Base-by-base conservation (phyloP, 2,329 filamentous ascomycete species). In the Hortaea werneckii region DNA sequence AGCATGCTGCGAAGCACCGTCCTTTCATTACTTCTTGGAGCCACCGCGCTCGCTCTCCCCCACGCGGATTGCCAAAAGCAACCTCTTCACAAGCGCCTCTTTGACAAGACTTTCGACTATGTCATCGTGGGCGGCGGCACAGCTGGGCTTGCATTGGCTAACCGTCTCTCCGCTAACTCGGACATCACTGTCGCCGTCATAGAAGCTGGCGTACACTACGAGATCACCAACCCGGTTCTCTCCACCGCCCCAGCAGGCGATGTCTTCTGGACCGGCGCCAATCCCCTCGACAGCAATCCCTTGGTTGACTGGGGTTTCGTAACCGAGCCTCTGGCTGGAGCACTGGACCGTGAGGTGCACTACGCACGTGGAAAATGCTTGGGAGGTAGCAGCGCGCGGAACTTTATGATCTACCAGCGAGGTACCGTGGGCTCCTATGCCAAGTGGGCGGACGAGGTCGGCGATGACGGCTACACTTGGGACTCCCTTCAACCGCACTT, bases 391-490 rank as follows among this genome's bases (percentile, higher is more conserved):
- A 55, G 53, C 20, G 63, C 59, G 5, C 45, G 50, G 2, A 57
- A 61, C 40, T 53, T 51, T 38, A 52, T 61, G 53, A 46, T 46
- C 9, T 61, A 57, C 43, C 55, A 59, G n/a, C 50, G 62, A 29
- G 55, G 58, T 4, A 66, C 63, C 2, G 50, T 47, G 9, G 60
- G 54, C 5, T 55, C 57, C n/a, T 55, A 64, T 45, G 53, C 62
- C 42, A 45, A 45, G 40, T 68, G 66, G 66, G 65, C 64, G 1
- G 56, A 67, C 38, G 50, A 57, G 29, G 63, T 67, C 6, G 62
- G 52, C 3, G 65, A 68, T 40, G 29, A 62, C 28, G 49, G 59
- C 41, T 61, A 60, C 32, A 50, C 48, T 4, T 64, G 55, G 37
- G 48, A 52, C 37, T 56, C 58, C 40, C 34, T 60, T 30, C 37